Base-by-base conservation (phyloP, 306 rosid species). In the Ziziphus jujuba region DNA sequence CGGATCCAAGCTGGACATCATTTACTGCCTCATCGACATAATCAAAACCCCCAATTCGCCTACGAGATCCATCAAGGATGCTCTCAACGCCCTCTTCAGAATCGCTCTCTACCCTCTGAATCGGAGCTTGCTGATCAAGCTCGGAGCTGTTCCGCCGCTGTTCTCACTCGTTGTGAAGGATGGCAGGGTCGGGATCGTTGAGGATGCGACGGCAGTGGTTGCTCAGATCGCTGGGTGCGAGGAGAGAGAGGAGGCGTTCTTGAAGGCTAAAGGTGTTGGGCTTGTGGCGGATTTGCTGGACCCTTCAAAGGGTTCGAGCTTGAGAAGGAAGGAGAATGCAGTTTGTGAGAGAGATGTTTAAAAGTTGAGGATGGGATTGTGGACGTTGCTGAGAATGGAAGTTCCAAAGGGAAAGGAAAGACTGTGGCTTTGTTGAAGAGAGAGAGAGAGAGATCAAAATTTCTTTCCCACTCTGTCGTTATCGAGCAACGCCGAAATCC, bases 171-270 rank as follows among this genome's bases (percentile, higher is more conserved):
- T 88, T 0, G 57, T 78, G 2, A 80, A 80, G 79, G 99, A 81
- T 21, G 81, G 87, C 5, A 67, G 88, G 52, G 73, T 79, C 0
- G 99, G 99, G 45, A 77, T 93, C 21, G 83, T 88, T 21, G 99
- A 93, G 76, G 99, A 93, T 19, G 84, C 95, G 0, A 85, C 99
- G 22, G 99, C 99, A 16, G 99, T 93, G 19, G 68, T 93, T 0
- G 96, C 99, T 5, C 99, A 93, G 79, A 80, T 93, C 6, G 97
- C 97, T 2, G 99, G 97, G 1, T 93, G 97, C 66, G 96, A 85
- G 21, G 99, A 93, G 61, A 85, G 97, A 64, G 89, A 60, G 2
- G 84, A 80, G 3, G 97, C 90, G 5, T 90, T 93, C 33, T 59
- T 70, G 25, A 79, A 65, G 73, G 84, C 76, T 0, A 75, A 90